These are phyloP conservation scores for Phascolomyces articulosus DNA, from an alignment of 371 early-diverging fungal genomes.

Conservation along the genomic window DNA sequence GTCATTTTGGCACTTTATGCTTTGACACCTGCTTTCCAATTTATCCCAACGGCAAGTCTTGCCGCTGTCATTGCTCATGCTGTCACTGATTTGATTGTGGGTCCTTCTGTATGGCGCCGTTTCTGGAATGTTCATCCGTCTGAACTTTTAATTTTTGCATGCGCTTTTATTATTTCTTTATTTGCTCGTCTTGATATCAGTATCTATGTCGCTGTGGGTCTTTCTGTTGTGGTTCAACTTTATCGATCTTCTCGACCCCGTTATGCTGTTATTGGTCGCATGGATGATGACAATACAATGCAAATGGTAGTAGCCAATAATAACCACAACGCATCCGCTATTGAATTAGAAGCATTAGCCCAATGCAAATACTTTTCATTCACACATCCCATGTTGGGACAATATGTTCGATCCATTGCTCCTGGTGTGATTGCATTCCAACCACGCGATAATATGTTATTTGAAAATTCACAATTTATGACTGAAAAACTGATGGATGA, in stretches of 20 bases:
- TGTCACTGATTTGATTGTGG: conserved; percentile 62
- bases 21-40: conserved; percentile 83
- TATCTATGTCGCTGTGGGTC: conserved; percentile 66
- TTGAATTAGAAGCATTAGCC: conserved; percentile 10
- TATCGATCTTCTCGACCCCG: conserved; percentile 70
- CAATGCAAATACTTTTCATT: conserved; percentile 16
- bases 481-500: conserved; percentile 49
- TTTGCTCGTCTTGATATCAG: conserved; percentile 68
- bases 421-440: conserved; percentile 66
- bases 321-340: conserved; percentile 24
- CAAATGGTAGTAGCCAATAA: background rate
- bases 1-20: conserved; percentile 76
- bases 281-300: conserved; percentile 14
- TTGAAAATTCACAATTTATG: conserved; percentile 69
- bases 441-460: conserved; percentile 71
- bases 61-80: conserved; percentile 79
- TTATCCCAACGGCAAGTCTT: conserved; percentile 77
- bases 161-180: conserved; percentile 56
- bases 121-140: conserved; percentile 42
- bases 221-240: conserved; percentile 69
- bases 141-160: conserved; percentile 39
- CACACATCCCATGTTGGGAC: conserved; percentile 24
- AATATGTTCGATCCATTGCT: conserved; percentile 36
- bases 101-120: conserved; percentile 49
- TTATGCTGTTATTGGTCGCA: conserved; percentile 35